These are phyloP conservation scores for Ophiostoma pallidulum DNA, from an alignment of 2,329 filamentous ascomycete genomes.

Conservation along the genomic window DNA sequence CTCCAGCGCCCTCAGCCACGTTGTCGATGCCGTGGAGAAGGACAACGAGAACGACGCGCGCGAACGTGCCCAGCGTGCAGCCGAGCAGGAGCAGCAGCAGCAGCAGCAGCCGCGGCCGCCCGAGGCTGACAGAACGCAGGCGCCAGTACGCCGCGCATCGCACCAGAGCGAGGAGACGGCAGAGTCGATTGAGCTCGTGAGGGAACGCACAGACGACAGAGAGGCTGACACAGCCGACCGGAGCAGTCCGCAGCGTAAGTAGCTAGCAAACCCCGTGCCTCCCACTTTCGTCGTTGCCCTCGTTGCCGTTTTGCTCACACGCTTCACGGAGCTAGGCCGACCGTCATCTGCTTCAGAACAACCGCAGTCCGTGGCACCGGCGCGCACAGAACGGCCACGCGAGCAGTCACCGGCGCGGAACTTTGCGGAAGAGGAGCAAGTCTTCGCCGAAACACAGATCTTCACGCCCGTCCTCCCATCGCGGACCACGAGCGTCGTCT, in stretches of 20 bases:
- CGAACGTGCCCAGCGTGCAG: conserved; percentile 13
- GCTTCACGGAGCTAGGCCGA: background rate
- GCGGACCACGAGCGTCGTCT: conserved; percentile 1
- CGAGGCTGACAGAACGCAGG: background rate
- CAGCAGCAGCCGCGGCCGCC: background rate
- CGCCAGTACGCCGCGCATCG: background rate
- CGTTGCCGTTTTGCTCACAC: background rate
- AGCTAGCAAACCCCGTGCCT: too few species aligned
- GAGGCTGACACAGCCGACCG: background rate
- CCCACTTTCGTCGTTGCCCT: background rate
- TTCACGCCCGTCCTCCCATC: conserved; percentile 16
- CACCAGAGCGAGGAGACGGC: background rate
- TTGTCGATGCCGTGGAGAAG: conserved; percentile 16
- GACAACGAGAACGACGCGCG: conserved; percentile 17
- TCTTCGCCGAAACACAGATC: conserved; percentile 28
- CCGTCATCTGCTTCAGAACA: background rate
- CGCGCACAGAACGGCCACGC: conserved; percentile 8
- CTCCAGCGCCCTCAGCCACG: conserved; percentile 15
- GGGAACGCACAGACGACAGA: background rate
- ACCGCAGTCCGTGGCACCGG: background rate
- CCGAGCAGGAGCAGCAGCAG: conserved; percentile 13
- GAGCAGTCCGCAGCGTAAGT: background rate
- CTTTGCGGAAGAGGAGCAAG: conserved; percentile 27
- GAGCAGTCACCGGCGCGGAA: conserved; percentile 19
- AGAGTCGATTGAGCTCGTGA: conserved; percentile 7